These are phyloP conservation scores for Penicillium mononematosum DNA, from an alignment of 495 filamentous ascomycete species.

Conservation along the genomic window DNA sequence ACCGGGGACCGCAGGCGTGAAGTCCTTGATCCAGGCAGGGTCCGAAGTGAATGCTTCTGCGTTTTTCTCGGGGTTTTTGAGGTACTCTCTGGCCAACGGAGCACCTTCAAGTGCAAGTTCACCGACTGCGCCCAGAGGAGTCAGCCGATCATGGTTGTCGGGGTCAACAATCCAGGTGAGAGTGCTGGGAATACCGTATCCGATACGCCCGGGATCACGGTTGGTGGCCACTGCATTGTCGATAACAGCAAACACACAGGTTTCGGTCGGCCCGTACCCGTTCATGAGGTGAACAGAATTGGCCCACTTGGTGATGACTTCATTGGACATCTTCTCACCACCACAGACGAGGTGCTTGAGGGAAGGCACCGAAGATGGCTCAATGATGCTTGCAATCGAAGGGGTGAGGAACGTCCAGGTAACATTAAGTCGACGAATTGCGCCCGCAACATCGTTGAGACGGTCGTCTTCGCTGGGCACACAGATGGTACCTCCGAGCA, in stretches of 20 bases:
- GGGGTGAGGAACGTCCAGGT: conserved; percentile 55
- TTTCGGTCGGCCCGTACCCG: conserved; percentile 61
- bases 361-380: conserved; percentile 45
- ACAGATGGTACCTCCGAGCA: conserved; percentile 60
- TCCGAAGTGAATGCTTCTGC: conserved; percentile 45
- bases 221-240: conserved; percentile 34
- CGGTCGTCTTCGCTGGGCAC: conserved; percentile 59
- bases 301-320: conserved; percentile 56
- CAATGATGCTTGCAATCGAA: conserved; percentile 50
- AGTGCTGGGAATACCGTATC: conserved; percentile 44
- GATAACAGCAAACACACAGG: conserved; percentile 39
- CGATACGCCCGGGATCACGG: conserved; percentile 47
- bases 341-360: conserved; percentile 46
- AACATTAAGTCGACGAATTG: conserved; percentile 49
- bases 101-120: conserved; percentile 54
- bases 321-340: conserved; percentile 49
- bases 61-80: conserved; percentile 53
- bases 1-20: conserved; percentile 20
- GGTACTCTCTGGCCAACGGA: conserved; percentile 50
- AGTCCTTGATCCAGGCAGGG: conserved; percentile 36
- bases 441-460: conserved; percentile 48
- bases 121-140: conserved; percentile 53
- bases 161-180: conserved; percentile 57
- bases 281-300: conserved; percentile 50
- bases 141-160: conserved; percentile 45